Base-by-base conservation (phyloP, 129 eudicot genomes). In the Chrysanthemum seticuspe region DNA sequence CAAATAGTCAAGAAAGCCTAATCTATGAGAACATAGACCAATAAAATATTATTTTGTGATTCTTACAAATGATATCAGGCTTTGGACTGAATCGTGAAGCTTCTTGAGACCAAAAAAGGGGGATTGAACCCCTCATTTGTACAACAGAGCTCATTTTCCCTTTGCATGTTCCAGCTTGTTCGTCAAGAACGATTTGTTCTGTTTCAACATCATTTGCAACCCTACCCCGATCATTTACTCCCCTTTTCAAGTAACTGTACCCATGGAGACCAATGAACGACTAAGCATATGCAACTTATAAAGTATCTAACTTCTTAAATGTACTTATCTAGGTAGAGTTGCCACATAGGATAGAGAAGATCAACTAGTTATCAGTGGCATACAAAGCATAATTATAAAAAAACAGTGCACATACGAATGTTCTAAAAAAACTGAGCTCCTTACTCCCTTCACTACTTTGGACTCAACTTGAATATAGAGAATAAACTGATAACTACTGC, bases 131-230 rank as follows among this genome's bases (percentile, higher is more conserved):
- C 85, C 99, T 84, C 97, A 94, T 90, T 80, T 94, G 99, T 54
- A 94, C 96, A 75, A 94, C 97, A 64, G 99, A 90, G 76, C 96
- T 94, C 96, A 94, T 90, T 73, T 85, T 88, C 66, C 96, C 96
- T 84, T 88, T 86, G 76, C 82, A 84, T 13, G 91, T 81, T 51
- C 97, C 97, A 64, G 93, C 91, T 79, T 90, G 94, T 86, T 94
- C 99, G 71, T 94, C 97, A 67, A 90, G 89, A 29, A 94, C 91
- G 63, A 94, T 86, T 86, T 94, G 99, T 70, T 94, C 99, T 11
- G 94, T 94, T 79, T 94, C 99, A 78, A 94, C 99, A 88, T 94
- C 99, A 82, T 94, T 94, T 77, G 99, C 99, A 49, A 88, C 99
- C 84, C 96, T 85, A 52, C 99, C 99, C 40, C 85, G 86, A 81